Conservation (phyloP, 192 early-diverging fungal species). For the Kappamyces sp. region DNA sequence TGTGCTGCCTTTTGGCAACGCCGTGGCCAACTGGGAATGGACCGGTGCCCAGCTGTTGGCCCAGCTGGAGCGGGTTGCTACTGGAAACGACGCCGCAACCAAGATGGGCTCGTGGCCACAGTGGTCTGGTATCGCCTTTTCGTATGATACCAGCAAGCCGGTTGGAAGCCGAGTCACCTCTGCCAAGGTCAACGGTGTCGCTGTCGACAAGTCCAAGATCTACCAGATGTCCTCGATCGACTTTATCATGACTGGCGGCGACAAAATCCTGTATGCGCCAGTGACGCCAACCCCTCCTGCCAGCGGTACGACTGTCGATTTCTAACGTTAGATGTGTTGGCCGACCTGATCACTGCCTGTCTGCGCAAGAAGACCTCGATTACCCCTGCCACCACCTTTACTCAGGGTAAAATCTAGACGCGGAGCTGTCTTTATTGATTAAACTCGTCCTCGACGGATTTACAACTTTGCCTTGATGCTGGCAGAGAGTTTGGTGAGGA, state of each 20-base stretch:
- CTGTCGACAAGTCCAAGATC: constrained; percentile 29
- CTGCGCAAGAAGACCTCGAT: constrained; percentile 1
- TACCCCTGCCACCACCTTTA: neutral
- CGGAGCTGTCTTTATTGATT: too few relatives aligned
- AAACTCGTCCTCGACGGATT: neutral
- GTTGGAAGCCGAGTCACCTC: constrained; percentile 11
- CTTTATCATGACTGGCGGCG: constrained; percentile 62
- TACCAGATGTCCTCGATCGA: constrained; percentile 50
- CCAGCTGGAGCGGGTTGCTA: constrained; percentile 42
- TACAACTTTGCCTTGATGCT: constrained; percentile 12
- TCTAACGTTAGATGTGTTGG: constrained; percentile 13
- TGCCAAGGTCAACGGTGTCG: constrained; percentile 23
- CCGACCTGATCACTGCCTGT: constrained; percentile 19
- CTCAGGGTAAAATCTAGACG: too few relatives aligned
- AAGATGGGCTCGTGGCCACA: constrained; percentile 50
- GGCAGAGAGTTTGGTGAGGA: constrained; percentile 19
- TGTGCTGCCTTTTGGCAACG: constrained; percentile 62
- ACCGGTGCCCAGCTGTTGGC: constrained; percentile 47
- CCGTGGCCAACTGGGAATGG: constrained; percentile 37
- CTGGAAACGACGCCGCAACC: constrained; percentile 20
- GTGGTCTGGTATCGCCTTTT: constrained; percentile 43
- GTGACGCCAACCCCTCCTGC: constrained; percentile 16
- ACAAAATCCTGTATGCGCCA: constrained; percentile 29
- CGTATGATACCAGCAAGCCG: constrained; percentile 18
- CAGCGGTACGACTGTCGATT: neutral